A percentile compares a stretch with the other conserved stretches of the same genome.
Evolutionary conservation across 164 flowering plant genomes (phyloP).

Genomic region (Warburgia ugandensis): DNA sequence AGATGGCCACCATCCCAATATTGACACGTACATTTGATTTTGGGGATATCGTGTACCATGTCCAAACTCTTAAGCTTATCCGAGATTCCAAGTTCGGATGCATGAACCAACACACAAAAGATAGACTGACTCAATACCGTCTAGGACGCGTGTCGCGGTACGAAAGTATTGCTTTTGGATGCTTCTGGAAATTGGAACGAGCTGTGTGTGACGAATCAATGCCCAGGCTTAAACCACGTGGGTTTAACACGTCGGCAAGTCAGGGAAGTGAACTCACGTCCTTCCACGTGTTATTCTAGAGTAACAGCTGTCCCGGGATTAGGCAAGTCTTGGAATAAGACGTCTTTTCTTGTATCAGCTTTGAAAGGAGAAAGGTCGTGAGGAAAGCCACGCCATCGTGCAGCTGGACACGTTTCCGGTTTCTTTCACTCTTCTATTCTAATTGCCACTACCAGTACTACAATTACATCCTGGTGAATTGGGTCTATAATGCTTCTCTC

Average conservation of each 20-base stretch:
- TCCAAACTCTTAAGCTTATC: constrained; percentile 34
- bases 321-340: neutral
- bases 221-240: constrained; percentile 16
- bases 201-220: neutral
- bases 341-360: too few species aligned
- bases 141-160: constrained; percentile 20
- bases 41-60: constrained; percentile 12
- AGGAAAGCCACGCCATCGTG: neutral
- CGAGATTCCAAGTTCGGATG: constrained; percentile 9
- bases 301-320: neutral
- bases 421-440: constrained; percentile 1
- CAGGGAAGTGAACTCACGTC: constrained; percentile 5
- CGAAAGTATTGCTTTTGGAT: neutral
- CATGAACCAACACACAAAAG: constrained; percentile 23
- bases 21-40: constrained; percentile 18
- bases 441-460: too few species aligned
- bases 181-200: constrained; percentile 12
- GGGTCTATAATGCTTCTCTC: too few species aligned
- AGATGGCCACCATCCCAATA: constrained; percentile 5
- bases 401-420: constrained; percentile 1
- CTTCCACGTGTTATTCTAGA: constrained; percentile 15
- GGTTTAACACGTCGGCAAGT: constrained; percentile 14
- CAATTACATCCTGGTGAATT: too few species aligned
- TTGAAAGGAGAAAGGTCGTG: neutral
- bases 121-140: constrained; percentile 4